Conservation (phyloP, 2,329 filamentous ascomycete species). For the Diaporthe sp. region DNA sequence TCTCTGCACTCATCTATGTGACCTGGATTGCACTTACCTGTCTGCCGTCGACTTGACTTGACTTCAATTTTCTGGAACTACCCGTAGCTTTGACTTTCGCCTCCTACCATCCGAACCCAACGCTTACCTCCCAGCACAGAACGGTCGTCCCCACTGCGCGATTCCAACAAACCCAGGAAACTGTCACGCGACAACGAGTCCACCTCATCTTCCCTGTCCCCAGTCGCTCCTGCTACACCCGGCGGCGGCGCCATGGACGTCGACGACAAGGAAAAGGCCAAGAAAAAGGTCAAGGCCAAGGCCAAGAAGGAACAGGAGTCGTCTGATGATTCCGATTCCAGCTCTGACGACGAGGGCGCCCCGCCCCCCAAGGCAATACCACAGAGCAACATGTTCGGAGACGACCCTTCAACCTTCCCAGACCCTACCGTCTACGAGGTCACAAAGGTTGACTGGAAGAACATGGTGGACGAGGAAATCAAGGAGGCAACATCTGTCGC, state of each 20-base stretch:
- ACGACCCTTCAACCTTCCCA: slow-evolving; percentile 89
- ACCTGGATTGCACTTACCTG: neutral
- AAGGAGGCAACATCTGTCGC: slow-evolving; percentile 91
- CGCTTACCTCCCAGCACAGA: slow-evolving; percentile 53
- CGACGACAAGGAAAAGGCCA: slow-evolving; percentile 56
- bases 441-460: slow-evolving; percentile 72
- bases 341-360: slow-evolving; percentile 71
- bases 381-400: slow-evolving; percentile 89
- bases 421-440: slow-evolving; percentile 98
- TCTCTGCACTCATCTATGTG: neutral
- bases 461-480: slow-evolving; percentile 87
- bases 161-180: slow-evolving; percentile 63
- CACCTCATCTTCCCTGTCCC: slow-evolving; percentile 71
- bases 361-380: slow-evolving; percentile 75
- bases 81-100: neutral
- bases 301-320: slow-evolving; percentile 52
- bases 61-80: neutral
- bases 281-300: slow-evolving; percentile 54
- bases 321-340: slow-evolving; percentile 58
- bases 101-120: slow-evolving; percentile 8
- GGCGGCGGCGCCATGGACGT: slow-evolving; percentile 72
- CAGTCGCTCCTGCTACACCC: slow-evolving; percentile 63
- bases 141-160: slow-evolving; percentile 66
- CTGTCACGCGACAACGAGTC: slow-evolving; percentile 66
- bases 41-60: neutral